phyloP scores from a whole-genome alignment of 2,329 filamentous ascomycete species.

The Davidsoniella neocaledoniae region DNA sequence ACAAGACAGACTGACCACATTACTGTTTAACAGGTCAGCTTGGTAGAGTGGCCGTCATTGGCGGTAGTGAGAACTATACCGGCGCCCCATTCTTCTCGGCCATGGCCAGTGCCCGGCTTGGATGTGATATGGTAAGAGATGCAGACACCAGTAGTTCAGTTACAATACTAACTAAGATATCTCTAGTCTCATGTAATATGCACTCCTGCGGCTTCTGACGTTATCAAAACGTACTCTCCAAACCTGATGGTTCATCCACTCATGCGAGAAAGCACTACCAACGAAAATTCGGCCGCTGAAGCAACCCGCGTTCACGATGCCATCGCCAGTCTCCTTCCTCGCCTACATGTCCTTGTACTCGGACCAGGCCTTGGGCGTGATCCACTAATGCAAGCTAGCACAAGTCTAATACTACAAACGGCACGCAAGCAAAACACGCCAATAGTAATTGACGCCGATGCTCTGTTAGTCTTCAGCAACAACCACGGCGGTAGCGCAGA shows the following conservation, averaged over 20 bases:
- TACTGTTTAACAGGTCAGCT: conserved; percentile 50
- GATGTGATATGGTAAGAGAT: conserved; percentile 64
- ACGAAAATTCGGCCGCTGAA: conserved; percentile 21
- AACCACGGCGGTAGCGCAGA: conserved; percentile 39
- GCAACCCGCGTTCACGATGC: conserved; percentile 35
- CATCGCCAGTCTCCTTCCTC: conserved; percentile 65
- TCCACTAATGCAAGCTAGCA: conserved; percentile 74
- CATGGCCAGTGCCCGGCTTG: conserved; percentile 83
- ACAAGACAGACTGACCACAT: not conserved
- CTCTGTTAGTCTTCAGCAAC: conserved; percentile 59
- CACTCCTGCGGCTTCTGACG: conserved; percentile 67
- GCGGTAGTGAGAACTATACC: conserved; percentile 89
- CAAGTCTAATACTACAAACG: conserved; percentile 59
- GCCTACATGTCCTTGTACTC: conserved; percentile 82
- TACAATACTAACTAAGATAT: not conserved
- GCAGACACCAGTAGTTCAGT: not conserved
- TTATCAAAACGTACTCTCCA: conserved; percentile 95
- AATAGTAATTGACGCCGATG: conserved; percentile 85
- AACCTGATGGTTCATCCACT: conserved; percentile 97
- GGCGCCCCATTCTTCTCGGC: conserved; percentile 96
- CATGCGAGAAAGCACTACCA: conserved; percentile 54
- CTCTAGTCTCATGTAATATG: conserved; percentile 80
- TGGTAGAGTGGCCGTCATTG: conserved; percentile 82
- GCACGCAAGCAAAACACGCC: conserved; percentile 57
- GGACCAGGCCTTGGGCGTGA: conserved; percentile 87